Evolutionary conservation across 2,329 filamentous ascomycete species (phyloP), one percentile per base, ranked within the genome.

Genomic region (Aspergillus fructus): DNA sequence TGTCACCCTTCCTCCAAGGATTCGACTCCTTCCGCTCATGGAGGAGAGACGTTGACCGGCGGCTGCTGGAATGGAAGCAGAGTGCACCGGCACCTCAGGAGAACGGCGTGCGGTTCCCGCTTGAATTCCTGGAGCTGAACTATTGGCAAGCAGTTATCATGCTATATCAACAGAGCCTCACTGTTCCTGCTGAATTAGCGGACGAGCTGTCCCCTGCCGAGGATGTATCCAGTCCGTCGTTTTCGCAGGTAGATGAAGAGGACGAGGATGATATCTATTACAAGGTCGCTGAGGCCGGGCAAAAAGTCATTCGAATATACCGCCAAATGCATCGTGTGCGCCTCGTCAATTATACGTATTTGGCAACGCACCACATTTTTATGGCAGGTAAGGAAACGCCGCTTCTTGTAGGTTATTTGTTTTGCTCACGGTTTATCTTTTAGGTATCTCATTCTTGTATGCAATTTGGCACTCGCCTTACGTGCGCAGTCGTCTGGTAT

Each of bases 141-240:
- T 97, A 97, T 75, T 97, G 93, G 93, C 93, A 97, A 72, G 91
- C 92, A 3, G 87, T 97, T 59, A 96, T 97, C 64, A 92, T 97
- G 88, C 83, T 97, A 19, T 97, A 97, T 72, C 83, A 93, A 55
- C 93, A 96, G 74, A 94, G 92, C 72, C 76, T 96, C 60, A 89
- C 90, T 49, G 90, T 96, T 17, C 93, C 93, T 1, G 85, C 89
- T 41, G 86, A 92, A 68, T 86, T 97, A 57, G 91, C 93, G 53
- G 87, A 87, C 53, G 93, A 97, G 74, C 86, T 86, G 6, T 83
- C 79, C 41, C 79, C 81, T 2, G 79, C 83, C 4, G 83, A 84
- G 50, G 83, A 86, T 56, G 81, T 86, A 8, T 79, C 80, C 2
- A 87, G 83, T 62, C 84, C 85, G 5, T 73, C 76, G 4, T 75